phyloP scores from a whole-genome alignment of 306 rosid species.

The Pyrus bretschneideri region DNA sequence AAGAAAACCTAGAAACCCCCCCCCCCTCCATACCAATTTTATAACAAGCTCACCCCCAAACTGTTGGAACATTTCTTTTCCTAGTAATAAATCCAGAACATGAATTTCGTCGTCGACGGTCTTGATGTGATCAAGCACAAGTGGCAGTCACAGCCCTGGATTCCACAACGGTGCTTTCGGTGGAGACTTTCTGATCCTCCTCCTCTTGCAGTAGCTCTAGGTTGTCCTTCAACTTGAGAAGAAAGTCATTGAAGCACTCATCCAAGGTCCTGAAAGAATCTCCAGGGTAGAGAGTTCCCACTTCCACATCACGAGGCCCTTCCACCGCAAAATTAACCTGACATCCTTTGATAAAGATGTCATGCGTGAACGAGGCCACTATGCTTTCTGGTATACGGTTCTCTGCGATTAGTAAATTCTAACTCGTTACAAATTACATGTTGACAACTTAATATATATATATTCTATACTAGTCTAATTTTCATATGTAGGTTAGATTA shows the following conservation, averaged over 20 bases:
- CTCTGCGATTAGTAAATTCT: constrained; percentile 25
- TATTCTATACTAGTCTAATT: too few species aligned
- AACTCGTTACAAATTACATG: neutral
- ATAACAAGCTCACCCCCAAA: neutral
- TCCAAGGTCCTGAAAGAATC: constrained; percentile 49
- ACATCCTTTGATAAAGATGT: constrained; percentile 70
- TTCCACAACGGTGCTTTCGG: constrained; percentile 21
- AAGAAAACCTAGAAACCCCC: neutral
- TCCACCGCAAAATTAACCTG: constrained; percentile 37
- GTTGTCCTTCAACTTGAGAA: constrained; percentile 13
- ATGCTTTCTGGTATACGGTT: constrained; percentile 48
- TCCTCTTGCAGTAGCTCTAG: neutral
- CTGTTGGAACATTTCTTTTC: neutral
- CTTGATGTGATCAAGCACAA: constrained; percentile 5
- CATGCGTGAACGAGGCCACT: constrained; percentile 71
- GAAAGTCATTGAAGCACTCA: constrained; percentile 54
- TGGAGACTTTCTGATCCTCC: constrained; percentile 2
- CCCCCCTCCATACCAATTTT: neutral
- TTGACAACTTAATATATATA: too few species aligned
- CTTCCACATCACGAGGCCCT: constrained; percentile 37
- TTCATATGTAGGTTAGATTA: too few species aligned
- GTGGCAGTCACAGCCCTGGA: constrained; percentile 34
- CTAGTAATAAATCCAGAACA: neutral
- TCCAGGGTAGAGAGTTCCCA: constrained; percentile 45
- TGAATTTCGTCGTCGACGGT: too few species aligned